Evolutionary conservation across 495 filamentous ascomycete genomes (phyloP), one percentile per base, ranked within the genome.

Genomic region (Hyaloscypha finlandica): DNA sequence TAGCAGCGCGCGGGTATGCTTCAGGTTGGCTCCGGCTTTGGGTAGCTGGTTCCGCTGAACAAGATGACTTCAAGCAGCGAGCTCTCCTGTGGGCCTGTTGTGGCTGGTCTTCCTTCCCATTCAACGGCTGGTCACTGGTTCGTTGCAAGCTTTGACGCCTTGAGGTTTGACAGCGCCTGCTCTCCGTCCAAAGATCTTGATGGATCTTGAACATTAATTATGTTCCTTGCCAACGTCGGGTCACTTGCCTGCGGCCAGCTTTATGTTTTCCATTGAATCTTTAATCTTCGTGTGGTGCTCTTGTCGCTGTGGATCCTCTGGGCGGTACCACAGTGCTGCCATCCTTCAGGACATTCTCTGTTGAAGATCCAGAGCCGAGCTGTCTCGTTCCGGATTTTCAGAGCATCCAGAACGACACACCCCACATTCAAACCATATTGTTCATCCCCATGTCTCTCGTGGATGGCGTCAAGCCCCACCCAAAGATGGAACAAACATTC

Each of bases 1-100:
- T 63, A 64, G 58, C 68, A 66, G 68, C 60, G 64, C 59, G 64
- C 59, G 68, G 64, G 59, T 39, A 67, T 59, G n/a, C 30, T 37
- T 4, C 56, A 25, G n/a, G 16, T 25, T 55, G 33, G 39, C 6
- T 32, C 33, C 39, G 37, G 16, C 31, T 12, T 33, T 51, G 37
- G 22, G 16, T n/a, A 6, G 32, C 20, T 53, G 42, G 11, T 39
- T 4, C 31, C 42, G 35, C 48, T 35, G 42, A 66, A 66, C 35
- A 37, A 30, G 45, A 32, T 31, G 14, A 9, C 20, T 22, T 62
- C 32, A 39, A 59, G 51, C n/a, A 48, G 42, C 20, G n/a, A 29
- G 2, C 8, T 31, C 29, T 58, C 35, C 12, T n/a, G 51, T 42
- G 8, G 33, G 30, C 30, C 48, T 56, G 37, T 31, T 57, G 30